Evolutionary conservation across 164 flowering plant genomes (phyloP).

Genomic region (Vitis riparia): DNA sequence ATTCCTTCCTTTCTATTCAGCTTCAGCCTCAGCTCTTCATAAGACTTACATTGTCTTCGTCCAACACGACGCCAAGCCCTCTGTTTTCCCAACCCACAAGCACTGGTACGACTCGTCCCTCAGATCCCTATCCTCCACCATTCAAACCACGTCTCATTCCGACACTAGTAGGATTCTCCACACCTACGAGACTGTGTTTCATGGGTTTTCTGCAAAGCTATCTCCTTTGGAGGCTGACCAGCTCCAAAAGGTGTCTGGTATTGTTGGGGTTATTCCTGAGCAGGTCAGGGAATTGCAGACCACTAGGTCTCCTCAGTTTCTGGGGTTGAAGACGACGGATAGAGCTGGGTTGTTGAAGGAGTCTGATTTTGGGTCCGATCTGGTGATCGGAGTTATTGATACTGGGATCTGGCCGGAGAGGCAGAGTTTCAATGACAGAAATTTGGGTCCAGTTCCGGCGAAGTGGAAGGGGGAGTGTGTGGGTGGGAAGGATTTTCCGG

Average conservation of each 20-base stretch:
- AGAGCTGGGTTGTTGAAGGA: conserved; percentile 71
- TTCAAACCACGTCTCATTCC: not conserved
- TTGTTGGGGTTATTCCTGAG: conserved; percentile 70
- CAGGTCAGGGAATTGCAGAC: conserved; percentile 74
- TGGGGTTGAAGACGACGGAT: conserved; percentile 61
- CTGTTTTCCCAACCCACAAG: conserved; percentile 71
- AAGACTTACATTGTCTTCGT: conserved; percentile 70
- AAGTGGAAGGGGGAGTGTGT: conserved; percentile 84
- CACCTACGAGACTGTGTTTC: conserved; percentile 69
- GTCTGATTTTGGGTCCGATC: conserved; percentile 94
- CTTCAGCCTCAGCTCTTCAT: conserved; percentile 11
- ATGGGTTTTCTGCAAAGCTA: conserved; percentile 81
- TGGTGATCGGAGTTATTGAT: conserved; percentile 85
- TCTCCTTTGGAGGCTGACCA: conserved; percentile 38
- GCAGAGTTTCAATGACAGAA: conserved; percentile 67
- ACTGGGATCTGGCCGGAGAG: conserved; percentile 97
- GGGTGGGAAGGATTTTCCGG: conserved; percentile 35
- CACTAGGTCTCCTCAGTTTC: conserved; percentile 87
- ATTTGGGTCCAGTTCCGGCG: conserved; percentile 59
- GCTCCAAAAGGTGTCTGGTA: conserved; percentile 37
- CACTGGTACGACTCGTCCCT: conserved; percentile 88
- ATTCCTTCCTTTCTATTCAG: not conserved
- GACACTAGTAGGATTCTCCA: conserved; percentile 40
- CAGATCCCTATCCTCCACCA: conserved; percentile 28
- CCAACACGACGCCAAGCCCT: conserved; percentile 67